Conservation (phyloP, 2,329 filamentous ascomycete species). For the Cadophora malorum region DNA sequence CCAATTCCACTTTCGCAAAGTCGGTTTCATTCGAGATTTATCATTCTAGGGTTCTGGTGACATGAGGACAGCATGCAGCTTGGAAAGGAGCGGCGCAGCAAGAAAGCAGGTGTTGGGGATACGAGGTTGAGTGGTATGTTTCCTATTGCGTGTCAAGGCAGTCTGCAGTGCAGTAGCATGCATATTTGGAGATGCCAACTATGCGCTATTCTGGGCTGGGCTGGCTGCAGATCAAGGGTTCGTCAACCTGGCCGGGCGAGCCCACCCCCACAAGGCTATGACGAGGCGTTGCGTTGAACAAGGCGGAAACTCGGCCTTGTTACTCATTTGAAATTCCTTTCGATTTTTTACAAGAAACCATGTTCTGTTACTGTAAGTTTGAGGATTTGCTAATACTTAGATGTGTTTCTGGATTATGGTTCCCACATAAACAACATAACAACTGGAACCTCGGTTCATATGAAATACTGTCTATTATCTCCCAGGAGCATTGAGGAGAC, state of each 20-base stretch:
- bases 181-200: constrained; percentile 31
- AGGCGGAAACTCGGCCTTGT: constrained; percentile 7
- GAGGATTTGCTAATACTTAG: background rate
- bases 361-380: background rate
- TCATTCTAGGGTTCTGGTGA: background rate
- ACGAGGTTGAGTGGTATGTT: constrained; percentile 13
- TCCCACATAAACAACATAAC: no score
- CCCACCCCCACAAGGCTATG: constrained; percentile 28
- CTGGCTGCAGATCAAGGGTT: constrained; percentile 17
- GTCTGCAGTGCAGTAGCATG: constrained; percentile 7
- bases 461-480: constrained; percentile 7
- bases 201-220: constrained; percentile 12
- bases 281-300: background rate
- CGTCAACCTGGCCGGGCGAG: background rate
- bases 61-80: constrained; percentile 14
- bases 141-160: constrained; percentile 25
- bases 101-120: constrained; percentile 11
- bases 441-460: background rate
- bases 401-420: no score
- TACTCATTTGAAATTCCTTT: background rate
- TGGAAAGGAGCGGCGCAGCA: constrained; percentile 18
- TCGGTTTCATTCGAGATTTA: constrained; percentile 1
- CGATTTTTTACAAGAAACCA: background rate
- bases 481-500: background rate
- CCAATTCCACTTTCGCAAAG: constrained; percentile 5